These are phyloP conservation scores for Aegilops longissima DNA, from an alignment of 176 grass and related monocot species.

Conservation along the genomic window DNA sequence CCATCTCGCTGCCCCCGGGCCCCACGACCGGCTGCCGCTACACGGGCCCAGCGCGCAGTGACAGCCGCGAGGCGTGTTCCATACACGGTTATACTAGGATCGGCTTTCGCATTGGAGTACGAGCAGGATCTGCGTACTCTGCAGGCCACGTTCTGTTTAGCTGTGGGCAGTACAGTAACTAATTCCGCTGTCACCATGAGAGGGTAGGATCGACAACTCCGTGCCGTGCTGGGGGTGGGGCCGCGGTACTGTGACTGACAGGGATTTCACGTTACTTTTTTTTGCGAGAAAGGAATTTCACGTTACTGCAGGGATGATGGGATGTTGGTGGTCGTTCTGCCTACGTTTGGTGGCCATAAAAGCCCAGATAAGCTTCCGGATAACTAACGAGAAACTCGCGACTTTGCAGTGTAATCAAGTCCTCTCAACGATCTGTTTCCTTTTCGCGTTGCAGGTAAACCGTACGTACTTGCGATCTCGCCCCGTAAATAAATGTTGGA, in stretches of 20 bases:
- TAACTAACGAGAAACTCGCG: not conserved
- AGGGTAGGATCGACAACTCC: not conserved
- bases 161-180: not conserved
- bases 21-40: not conserved
- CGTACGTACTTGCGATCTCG: not conserved
- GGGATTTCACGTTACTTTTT: slow-evolving; percentile 10
- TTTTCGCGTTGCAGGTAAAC: not conserved
- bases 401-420: not conserved
- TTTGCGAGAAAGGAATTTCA: slow-evolving; percentile 8
- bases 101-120: not conserved
- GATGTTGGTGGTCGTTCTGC: not conserved
- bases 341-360: slow-evolving; percentile 3
- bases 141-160: not conserved
- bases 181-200: not conserved
- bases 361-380: not conserved
- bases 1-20: not conserved
- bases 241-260: not conserved
- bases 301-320: slow-evolving; percentile 27
- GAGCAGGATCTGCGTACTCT: not conserved
- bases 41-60: not conserved
- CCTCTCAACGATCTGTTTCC: not conserved
- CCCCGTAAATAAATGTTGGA: slow-evolving; percentile 15
- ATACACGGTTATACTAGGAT: not conserved
- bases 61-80: not conserved
- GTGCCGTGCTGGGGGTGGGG: not conserved